Conservation (phyloP, 73 alveolate species). For the Paramecium pentaurelia region DNA sequence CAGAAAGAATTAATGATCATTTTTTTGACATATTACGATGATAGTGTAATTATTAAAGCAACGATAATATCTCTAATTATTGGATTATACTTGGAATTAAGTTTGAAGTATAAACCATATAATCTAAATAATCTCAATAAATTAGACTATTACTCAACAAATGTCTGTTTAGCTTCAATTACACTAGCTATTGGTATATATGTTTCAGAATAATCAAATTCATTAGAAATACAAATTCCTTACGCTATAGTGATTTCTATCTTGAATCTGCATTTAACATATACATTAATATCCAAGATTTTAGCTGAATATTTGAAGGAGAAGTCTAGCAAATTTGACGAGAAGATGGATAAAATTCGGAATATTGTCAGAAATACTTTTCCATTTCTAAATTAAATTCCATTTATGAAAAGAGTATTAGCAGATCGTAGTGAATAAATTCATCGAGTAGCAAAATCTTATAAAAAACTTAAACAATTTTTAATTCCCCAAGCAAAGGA, state of each 20-base stretch:
- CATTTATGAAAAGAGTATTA: neutral
- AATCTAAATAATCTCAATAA: neutral
- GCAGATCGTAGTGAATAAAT: neutral
- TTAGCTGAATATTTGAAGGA: neutral
- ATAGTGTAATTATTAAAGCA: neutral
- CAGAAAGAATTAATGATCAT: neutral
- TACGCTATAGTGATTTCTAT: neutral
- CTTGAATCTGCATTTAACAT: neutral
- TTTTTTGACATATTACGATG: conserved; percentile 13
- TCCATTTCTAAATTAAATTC: neutral
- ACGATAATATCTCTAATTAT: neutral
- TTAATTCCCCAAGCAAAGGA: neutral
- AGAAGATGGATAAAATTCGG: neutral
- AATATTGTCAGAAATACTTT: neutral
- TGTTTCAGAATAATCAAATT: neutral
- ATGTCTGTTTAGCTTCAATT: neutral
- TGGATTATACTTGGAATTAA: neutral
- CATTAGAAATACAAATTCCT: neutral
- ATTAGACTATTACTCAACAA: neutral
- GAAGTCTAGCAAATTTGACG: neutral
- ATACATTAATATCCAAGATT: neutral
- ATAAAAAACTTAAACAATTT: neutral
- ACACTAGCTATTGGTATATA: neutral
- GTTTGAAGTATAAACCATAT: neutral
- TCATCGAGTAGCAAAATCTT: neutral